Percentiles rank a stretch among this genome's conserved stretches.
Evolutionary conservation across 2,329 filamentous ascomycete species (phyloP).

Genomic region (Pseudogymnoascus sp.): DNA sequence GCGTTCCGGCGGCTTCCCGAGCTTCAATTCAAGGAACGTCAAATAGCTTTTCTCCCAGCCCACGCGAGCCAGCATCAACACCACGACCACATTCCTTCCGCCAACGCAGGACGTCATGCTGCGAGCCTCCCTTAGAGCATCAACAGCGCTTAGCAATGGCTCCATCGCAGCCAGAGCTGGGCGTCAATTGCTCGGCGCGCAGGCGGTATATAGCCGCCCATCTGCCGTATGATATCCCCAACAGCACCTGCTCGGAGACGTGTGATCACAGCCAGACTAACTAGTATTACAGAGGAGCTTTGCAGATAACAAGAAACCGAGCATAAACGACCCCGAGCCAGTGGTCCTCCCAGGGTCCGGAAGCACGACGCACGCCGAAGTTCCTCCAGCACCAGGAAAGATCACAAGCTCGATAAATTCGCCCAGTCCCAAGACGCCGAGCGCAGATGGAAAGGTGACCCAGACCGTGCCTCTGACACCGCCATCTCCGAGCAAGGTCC

Average conservation of each 20-base stretch:
- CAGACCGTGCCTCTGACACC: constrained; percentile 39
- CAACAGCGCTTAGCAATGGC: constrained; percentile 49
- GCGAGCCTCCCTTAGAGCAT: constrained; percentile 59
- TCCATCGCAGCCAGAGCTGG: constrained; percentile 42
- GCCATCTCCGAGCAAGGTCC: constrained; percentile 31
- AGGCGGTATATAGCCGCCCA: constrained; percentile 30
- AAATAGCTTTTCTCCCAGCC: constrained; percentile 10
- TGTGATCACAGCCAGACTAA: constrained; percentile 20
- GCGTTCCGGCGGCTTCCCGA: constrained; percentile 11
- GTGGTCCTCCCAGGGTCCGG: constrained; percentile 43
- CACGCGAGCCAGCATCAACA: constrained; percentile 13
- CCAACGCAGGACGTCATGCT: constrained; percentile 51
- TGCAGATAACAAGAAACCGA: constrained; percentile 45
- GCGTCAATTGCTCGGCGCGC: constrained; percentile 49
- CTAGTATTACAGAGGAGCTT: constrained; percentile 42
- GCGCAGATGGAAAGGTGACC: constrained; percentile 38
- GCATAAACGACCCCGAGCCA: constrained; percentile 39
- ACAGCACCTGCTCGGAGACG: constrained; percentile 27
- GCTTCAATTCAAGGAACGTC: constrained; percentile 10
- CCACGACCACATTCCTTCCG: constrained; percentile 31
- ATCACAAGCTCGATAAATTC: constrained; percentile 19
- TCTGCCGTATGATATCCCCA: constrained; percentile 12
- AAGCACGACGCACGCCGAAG: constrained; percentile 28
- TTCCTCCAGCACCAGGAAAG: constrained; percentile 27
- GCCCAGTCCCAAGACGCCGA: constrained; percentile 27